Base-by-base conservation (phyloP, 768 basidiomycete species). In the Hemileccinum impolitum region DNA sequence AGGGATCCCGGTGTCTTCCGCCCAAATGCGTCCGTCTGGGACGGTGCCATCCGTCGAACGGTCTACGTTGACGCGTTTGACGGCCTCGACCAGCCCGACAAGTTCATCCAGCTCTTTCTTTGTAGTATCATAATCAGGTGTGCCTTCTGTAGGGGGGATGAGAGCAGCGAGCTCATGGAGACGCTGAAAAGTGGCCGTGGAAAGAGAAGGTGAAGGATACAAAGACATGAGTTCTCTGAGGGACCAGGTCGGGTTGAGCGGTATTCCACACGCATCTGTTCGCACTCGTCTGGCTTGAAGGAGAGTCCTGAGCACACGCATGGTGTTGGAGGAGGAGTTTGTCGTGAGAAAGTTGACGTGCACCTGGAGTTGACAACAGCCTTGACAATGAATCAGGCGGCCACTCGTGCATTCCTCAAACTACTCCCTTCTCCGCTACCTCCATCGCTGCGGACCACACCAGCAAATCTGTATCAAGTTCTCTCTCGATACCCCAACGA, bases 61-160 rank as follows among this genome's bases (percentile, higher is more conserved):
- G n/a, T 62, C 60, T 13, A 67, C 43, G 19, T 77, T 67, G 38
- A 85, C 81, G 21, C 86, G 64, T 64, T 80, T 87, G 45, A 91
- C 89, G 3, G 90, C 90, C 60, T 92, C 88, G 13, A 93, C 90
- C 10, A 93, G 73, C 53, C 75, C 79, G 48, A 91, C 72, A 43
- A 93, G 77, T 45, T 84, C 83, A 55, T 85, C 84, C 53, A 93
- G 66, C 53, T 87, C 82, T 36, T 56, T 52, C 51, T 80, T 84
- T 37, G 86, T 68, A 17, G 65, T 62, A 3, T 62, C 57, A 54
- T 84, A 77, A 50, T 82, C 78, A 6, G 63, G 59, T 1, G 87
- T 80, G 32, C 77, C 79, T 50, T 80, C 72, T 40, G 71, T 62
- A 2, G 89, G 90, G 2, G 87, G 81, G 23, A 76, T 62, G 38